Evolutionary conservation across 1,284 basidiomycete species (phyloP).

Genomic region (Pseudozyma thailandica): DNA sequence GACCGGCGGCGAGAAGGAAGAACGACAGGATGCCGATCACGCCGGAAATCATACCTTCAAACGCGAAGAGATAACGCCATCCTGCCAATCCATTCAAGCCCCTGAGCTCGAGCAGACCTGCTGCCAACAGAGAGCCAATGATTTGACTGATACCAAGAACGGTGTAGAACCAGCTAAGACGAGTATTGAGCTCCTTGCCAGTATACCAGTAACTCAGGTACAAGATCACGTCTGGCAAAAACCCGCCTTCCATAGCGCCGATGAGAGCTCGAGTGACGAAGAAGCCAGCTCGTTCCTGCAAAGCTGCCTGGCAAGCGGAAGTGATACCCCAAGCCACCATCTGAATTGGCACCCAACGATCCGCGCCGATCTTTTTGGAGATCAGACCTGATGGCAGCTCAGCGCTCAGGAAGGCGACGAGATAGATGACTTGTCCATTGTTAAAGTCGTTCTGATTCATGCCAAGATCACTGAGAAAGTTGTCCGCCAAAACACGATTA

Average conservation of each 20-base stretch:
- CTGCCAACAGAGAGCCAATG: slow-evolving; percentile 43
- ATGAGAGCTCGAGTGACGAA: slow-evolving; percentile 36
- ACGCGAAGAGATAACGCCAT: slow-evolving; percentile 29
- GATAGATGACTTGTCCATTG: slow-evolving; percentile 50
- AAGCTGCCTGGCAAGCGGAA: slow-evolving; percentile 24
- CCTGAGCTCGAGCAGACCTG: slow-evolving; percentile 43
- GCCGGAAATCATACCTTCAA: slow-evolving; percentile 8
- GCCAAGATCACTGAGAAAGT: slow-evolving; percentile 49
- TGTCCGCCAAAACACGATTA: slow-evolving; percentile 43
- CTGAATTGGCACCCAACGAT: slow-evolving; percentile 53
- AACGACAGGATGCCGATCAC: slow-evolving; percentile 7
- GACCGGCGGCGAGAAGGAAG: slow-evolving; percentile 36
- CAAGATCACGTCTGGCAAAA: slow-evolving; percentile 67
- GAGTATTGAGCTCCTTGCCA: slow-evolving; percentile 72
- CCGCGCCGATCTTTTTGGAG: slow-evolving; percentile 55
- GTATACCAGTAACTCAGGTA: slow-evolving; percentile 70
- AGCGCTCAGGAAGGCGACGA: slow-evolving; percentile 45
- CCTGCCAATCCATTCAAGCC: slow-evolving; percentile 44
- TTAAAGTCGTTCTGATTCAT: slow-evolving; percentile 59
- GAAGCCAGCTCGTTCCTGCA: slow-evolving; percentile 39
- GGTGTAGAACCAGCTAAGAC: slow-evolving; percentile 74
- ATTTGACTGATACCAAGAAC: slow-evolving; percentile 40
- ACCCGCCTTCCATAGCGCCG: slow-evolving; percentile 73
- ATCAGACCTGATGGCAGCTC: slow-evolving; percentile 57
- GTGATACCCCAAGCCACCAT: slow-evolving; percentile 49